Percentiles rank a stretch among this genome's conserved stretches.
Evolutionary conservation across 805 yeast species (phyloP).

Genomic region (Cyberlindnera saturnus): DNA sequence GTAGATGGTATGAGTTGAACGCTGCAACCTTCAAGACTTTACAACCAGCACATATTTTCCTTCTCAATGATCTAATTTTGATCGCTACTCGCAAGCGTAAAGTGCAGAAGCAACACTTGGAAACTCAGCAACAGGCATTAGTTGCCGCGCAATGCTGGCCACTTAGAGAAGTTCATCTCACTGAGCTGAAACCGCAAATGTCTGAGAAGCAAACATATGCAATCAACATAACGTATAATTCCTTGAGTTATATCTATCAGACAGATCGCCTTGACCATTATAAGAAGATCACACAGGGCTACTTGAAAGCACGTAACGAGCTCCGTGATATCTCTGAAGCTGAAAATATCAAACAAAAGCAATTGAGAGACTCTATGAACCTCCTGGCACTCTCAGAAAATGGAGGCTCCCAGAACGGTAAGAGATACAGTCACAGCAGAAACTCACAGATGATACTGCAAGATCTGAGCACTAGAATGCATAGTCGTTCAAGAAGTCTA

Average conservation of each 20-base stretch:
- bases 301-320: slow-evolving; percentile 57
- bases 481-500: slow-evolving; percentile 48
- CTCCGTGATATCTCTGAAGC: slow-evolving; percentile 48
- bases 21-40: slow-evolving; percentile 79
- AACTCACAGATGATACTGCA: slow-evolving; percentile 38
- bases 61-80: slow-evolving; percentile 71
- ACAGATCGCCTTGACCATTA: slow-evolving; percentile 57
- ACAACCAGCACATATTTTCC: slow-evolving; percentile 67
- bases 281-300: slow-evolving; percentile 45
- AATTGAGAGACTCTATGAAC: slow-evolving; percentile 38
- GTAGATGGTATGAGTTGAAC: slow-evolving; percentile 82
- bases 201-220: slow-evolving; percentile 27
- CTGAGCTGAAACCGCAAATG: slow-evolving; percentile 14
- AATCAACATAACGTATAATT: slow-evolving; percentile 41
- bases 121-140: slow-evolving; percentile 31
- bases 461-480: slow-evolving; percentile 56
- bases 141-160: slow-evolving; percentile 81
- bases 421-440: slow-evolving; percentile 25
- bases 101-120: slow-evolving; percentile 19
- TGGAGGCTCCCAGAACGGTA: slow-evolving; percentile 16
- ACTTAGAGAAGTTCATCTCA: slow-evolving; percentile 45
- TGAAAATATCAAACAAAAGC: slow-evolving; percentile 39
- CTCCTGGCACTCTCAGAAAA: slow-evolving; percentile 29
- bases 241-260: slow-evolving; percentile 49
- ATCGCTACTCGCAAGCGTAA: slow-evolving; percentile 60